These are phyloP conservation scores for Helianthus tuberosus DNA, from an alignment of 129 eudicot genomes.

Conservation along the genomic window DNA sequence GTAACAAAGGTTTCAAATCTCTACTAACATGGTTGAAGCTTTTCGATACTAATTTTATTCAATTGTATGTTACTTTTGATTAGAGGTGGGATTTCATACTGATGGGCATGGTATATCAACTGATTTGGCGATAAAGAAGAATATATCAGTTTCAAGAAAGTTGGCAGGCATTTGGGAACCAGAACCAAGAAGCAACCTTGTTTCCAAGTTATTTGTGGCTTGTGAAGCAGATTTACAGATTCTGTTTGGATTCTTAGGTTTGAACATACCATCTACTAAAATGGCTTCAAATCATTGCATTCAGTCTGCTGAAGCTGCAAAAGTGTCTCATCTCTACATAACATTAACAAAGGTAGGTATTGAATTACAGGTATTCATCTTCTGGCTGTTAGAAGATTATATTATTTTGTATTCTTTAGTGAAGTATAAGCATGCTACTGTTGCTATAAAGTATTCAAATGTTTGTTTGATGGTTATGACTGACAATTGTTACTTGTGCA, in stretches of 20 bases:
- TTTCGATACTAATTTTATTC: background rate
- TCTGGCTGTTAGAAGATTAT: background rate
- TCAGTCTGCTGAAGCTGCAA: conserved; percentile 59
- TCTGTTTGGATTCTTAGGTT: conserved; percentile 64
- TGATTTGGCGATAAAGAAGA: conserved; percentile 26
- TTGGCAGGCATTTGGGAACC: conserved; percentile 58
- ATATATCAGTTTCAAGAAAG: conserved; percentile 44
- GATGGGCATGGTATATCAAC: conserved; percentile 43
- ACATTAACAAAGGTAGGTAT: conserved; percentile 59
- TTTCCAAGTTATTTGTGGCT: conserved; percentile 60
- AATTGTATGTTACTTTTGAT: conserved; percentile 12
- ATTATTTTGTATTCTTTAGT: conserved; percentile 9
- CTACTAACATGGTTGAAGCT: background rate
- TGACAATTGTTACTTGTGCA: conserved; percentile 36
- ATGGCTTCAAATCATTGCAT: conserved; percentile 25
- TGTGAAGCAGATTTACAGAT: conserved; percentile 72
- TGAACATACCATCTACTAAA: conserved; percentile 35
- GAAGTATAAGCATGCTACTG: background rate
- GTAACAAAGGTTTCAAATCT: background rate
- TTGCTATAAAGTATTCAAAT: background rate
- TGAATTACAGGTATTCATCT: background rate
- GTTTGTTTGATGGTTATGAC: conserved; percentile 21
- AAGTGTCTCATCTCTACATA: conserved; percentile 64
- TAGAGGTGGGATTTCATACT: conserved; percentile 72
- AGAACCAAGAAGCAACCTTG: conserved; percentile 44